phyloP scores from a whole-genome alignment of 2,329 filamentous ascomycete genomes.

The Fusarium temperatum region DNA sequence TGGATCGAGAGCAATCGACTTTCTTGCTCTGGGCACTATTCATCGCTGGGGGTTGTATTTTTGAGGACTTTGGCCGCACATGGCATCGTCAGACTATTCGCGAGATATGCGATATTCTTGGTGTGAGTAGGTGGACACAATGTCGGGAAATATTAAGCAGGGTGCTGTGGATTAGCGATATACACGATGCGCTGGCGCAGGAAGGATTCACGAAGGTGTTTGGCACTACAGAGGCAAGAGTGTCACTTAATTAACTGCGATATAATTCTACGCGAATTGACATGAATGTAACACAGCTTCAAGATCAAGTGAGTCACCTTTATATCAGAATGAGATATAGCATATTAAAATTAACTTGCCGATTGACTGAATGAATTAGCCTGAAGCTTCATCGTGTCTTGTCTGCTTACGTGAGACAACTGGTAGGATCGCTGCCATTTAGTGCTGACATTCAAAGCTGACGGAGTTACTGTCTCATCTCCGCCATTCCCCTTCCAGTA shows the following conservation, averaged over 20 bases:
- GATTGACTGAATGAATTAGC: too few species aligned
- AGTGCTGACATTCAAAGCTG: background rate
- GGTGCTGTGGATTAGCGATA: accelerated
- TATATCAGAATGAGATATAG: too few species aligned
- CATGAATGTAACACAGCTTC: accelerated
- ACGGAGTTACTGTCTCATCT: background rate
- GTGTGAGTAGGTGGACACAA: accelerated
- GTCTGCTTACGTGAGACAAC: background rate
- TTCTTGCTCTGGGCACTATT: background rate
- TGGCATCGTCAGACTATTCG: background rate
- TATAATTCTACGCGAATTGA: background rate
- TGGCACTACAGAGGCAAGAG: accelerated
- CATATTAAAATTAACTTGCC: too few species aligned
- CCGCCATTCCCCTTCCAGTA: background rate
- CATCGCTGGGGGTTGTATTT: accelerated
- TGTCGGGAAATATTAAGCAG: accelerated
- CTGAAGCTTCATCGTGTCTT: accelerated
- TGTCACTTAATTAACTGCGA: background rate
- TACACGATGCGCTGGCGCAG: accelerated
- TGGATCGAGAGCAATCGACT: accelerated
- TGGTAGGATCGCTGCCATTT: background rate
- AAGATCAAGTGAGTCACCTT: accelerated
- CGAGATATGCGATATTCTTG: accelerated
- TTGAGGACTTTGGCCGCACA: background rate
- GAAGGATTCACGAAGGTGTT: background rate